These are phyloP conservation scores for Glycine soja DNA, from an alignment of 306 rosid genomes.

Conservation along the genomic window DNA sequence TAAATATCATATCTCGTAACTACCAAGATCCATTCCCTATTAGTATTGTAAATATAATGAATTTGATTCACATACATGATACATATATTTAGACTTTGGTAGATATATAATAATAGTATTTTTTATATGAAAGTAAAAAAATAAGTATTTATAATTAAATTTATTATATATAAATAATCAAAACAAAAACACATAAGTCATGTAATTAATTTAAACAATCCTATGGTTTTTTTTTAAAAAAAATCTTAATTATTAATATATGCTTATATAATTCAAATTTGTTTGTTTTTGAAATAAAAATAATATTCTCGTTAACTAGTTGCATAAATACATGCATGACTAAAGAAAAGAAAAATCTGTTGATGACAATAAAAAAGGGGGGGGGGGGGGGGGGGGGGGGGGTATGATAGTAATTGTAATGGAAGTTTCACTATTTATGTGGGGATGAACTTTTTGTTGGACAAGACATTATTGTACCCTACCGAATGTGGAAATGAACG, in stretches of 20 bases:
- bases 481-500: constrained; percentile 32
- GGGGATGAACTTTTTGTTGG: constrained; percentile 14
- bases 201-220: too few relatives aligned
- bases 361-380: too few relatives aligned
- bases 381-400: neutral
- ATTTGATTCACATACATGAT: neutral
- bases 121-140: neutral
- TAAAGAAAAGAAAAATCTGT: neutral
- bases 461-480: constrained; percentile 43
- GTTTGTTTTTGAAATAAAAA: neutral
- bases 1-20: neutral
- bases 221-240: too few relatives aligned
- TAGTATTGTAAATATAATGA: neutral
- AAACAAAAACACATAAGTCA: neutral
- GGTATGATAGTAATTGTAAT: neutral
- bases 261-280: neutral
- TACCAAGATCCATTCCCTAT: neutral
- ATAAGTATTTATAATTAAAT: neutral
- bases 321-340: neutral
- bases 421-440: neutral
- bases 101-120: neutral
- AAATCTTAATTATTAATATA: too few relatives aligned
- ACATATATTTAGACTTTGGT: neutral
- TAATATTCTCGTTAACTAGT: neutral
- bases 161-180: neutral